Evolutionary conservation across 2,329 filamentous ascomycete genomes (phyloP).

Genomic region (Fusarium algeriense): DNA sequence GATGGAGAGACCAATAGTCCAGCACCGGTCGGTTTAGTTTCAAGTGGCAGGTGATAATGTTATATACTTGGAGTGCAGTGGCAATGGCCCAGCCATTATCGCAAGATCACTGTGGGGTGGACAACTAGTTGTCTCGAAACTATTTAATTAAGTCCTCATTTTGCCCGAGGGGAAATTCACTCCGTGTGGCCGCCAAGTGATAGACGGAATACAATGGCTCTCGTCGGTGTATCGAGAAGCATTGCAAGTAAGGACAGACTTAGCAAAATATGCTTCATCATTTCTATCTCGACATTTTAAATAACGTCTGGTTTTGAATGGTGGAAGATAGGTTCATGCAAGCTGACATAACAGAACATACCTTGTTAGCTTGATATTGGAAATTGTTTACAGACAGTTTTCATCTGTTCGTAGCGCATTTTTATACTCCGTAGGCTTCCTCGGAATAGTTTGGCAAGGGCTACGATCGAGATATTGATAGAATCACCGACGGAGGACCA

Average conservation of each 20-base stretch:
- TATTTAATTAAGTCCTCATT: too few species aligned
- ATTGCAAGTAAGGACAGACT: too few species aligned
- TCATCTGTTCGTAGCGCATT: neutral
- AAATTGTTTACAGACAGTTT: neutral
- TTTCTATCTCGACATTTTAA: too few species aligned
- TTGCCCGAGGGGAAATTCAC: too few species aligned
- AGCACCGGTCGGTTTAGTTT: neutral
- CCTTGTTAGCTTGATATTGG: neutral
- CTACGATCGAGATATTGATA: neutral
- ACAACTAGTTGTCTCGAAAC: neutral
- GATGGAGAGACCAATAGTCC: neutral
- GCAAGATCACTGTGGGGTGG: neutral
- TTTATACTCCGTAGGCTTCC: neutral
- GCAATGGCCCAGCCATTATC: neutral
- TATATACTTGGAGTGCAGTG: neutral
- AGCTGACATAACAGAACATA: neutral
- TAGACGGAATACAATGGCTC: too few species aligned
- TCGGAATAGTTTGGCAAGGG: neutral
- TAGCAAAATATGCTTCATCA: too few species aligned
- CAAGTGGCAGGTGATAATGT: neutral
- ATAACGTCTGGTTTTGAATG: too few species aligned
- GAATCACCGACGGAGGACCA: too few species aligned
- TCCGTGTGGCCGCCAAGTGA: too few species aligned
- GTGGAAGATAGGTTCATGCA: neutral
- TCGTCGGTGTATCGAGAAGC: too few species aligned